Conservation (phyloP, 371 early-diverging fungal species). For the Blakeslea trispora region DNA sequence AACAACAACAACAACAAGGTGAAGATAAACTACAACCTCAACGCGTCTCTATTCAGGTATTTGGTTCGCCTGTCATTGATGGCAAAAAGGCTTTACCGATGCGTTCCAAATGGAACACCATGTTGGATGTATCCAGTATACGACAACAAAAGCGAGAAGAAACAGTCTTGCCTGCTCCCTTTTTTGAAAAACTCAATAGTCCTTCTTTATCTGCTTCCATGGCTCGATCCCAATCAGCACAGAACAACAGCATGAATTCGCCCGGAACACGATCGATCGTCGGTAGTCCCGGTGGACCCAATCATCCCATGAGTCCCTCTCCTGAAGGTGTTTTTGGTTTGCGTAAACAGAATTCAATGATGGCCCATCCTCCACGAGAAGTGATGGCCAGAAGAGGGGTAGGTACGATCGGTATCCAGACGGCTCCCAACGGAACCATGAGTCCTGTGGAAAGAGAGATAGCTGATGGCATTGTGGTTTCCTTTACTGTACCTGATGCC, state of each 20-base stretch:
- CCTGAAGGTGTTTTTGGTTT: constrained; percentile 33
- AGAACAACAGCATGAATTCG: constrained; percentile 18
- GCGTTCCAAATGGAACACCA: constrained; percentile 70
- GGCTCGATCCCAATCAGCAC: constrained; percentile 18
- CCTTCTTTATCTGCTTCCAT: constrained; percentile 12
- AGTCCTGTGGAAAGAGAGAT: constrained; percentile 30
- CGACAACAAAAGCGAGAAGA: constrained; percentile 55
- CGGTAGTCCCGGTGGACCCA: constrained; percentile 35
- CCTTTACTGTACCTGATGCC: constrained; percentile 55
- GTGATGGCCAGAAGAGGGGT: not conserved
- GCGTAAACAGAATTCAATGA: constrained; percentile 10
- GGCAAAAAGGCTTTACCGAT: constrained; percentile 55
- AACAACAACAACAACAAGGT: constrained; percentile 12
- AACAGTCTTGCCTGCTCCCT: constrained; percentile 7
- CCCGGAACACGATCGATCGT: constrained; percentile 45
- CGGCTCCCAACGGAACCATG: too few relatives aligned
- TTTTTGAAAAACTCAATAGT: constrained; percentile 12
- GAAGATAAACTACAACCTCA: constrained; percentile 41
- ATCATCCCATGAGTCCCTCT: constrained; percentile 15
- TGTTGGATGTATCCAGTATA: constrained; percentile 60
- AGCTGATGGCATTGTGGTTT: constrained; percentile 65
- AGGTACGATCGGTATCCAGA: constrained; percentile 14
- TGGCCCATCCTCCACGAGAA: not conserved
- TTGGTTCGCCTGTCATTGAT: constrained; percentile 57
- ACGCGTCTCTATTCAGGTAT: constrained; percentile 63